These are phyloP conservation scores for Corynespora cassiicola DNA, from an alignment of 2,329 filamentous ascomycete genomes.

Conservation along the genomic window DNA sequence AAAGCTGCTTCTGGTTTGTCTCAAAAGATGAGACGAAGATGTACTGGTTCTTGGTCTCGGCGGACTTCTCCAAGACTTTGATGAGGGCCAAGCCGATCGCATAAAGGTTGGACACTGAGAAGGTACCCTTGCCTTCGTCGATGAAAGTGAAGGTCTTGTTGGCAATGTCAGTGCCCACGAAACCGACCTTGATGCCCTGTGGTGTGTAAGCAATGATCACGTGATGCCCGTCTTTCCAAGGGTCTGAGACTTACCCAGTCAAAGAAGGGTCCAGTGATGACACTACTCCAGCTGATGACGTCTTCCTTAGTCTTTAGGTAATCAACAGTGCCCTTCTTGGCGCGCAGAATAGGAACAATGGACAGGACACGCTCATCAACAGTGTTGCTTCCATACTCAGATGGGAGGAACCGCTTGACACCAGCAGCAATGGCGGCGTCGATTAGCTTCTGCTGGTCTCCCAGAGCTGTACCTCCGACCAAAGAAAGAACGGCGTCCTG, in stretches of 20 bases:
- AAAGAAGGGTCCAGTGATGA: conserved; percentile 62
- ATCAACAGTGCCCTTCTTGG: conserved; percentile 58
- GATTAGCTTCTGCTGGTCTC: conserved; percentile 59
- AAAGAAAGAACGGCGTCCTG: conserved; percentile 64
- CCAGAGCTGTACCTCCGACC: conserved; percentile 50
- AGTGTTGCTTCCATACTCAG: conserved; percentile 62
- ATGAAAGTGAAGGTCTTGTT: conserved; percentile 60
- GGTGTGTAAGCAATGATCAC: neutral
- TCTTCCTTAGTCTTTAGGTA: conserved; percentile 58
- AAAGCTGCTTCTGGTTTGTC: conserved; percentile 64
- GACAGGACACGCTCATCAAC: conserved; percentile 41
- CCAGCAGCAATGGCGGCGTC: conserved; percentile 66
- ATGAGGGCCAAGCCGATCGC: conserved; percentile 61
- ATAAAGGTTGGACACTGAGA: conserved; percentile 58
- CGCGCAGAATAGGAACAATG: conserved; percentile 58
- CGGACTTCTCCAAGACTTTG: conserved; percentile 56
- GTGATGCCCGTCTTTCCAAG: neutral
- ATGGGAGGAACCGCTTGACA: conserved; percentile 67
- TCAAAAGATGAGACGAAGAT: conserved; percentile 65
- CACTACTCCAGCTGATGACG: conserved; percentile 63
- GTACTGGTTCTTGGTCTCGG: conserved; percentile 64
- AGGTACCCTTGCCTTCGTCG: conserved; percentile 62
- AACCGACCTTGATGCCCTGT: conserved; percentile 55
- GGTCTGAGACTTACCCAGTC: conserved; percentile 58
- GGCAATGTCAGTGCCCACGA: conserved; percentile 60